A percentile compares a stretch with the other conserved stretches of the same genome.
Conservation (phyloP, 1,139 yeast genomes). For the Dujonia santamariae region DNA sequence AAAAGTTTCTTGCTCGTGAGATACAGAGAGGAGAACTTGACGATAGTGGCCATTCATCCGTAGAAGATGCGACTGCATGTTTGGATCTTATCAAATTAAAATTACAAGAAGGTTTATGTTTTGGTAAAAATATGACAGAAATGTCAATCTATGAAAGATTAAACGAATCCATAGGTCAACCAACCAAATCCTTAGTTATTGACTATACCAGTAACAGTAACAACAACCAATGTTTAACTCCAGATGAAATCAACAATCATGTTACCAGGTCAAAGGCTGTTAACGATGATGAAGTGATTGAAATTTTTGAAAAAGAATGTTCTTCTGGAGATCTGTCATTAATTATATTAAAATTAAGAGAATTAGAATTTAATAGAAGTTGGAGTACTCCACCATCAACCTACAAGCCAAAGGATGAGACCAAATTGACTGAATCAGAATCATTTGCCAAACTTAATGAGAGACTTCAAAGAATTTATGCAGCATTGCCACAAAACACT, state of each 20-base stretch:
- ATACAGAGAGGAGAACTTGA: constrained; percentile 61
- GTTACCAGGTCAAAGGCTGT: constrained; percentile 35
- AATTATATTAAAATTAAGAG: constrained; percentile 55
- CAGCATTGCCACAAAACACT: constrained; percentile 54
- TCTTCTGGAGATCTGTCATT: constrained; percentile 39
- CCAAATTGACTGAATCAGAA: not conserved
- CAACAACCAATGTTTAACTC: constrained; percentile 1
- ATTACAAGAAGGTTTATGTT: constrained; percentile 59
- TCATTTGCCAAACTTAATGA: constrained; percentile 30
- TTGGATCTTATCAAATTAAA: constrained; percentile 73
- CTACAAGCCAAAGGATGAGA: constrained; percentile 3
- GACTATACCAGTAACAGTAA: constrained; percentile 25
- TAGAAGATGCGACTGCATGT: constrained; percentile 83
- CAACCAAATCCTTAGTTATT: constrained; percentile 39
- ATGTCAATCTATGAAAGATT: constrained; percentile 27
- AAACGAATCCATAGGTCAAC: constrained; percentile 14
- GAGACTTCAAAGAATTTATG: constrained; percentile 49
- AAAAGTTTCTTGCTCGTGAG: constrained; percentile 46
- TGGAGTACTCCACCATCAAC: constrained; percentile 15
- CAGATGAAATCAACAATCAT: constrained; percentile 22
- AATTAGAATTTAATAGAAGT: constrained; percentile 46
- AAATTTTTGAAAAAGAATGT: constrained; percentile 32
- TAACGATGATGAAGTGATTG: constrained; percentile 59
- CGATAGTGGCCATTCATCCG: constrained; percentile 74
- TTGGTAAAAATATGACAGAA: constrained; percentile 53